Conservation (phyloP, 202 grass and related monocot genomes). For the Carex arenaria region DNA sequence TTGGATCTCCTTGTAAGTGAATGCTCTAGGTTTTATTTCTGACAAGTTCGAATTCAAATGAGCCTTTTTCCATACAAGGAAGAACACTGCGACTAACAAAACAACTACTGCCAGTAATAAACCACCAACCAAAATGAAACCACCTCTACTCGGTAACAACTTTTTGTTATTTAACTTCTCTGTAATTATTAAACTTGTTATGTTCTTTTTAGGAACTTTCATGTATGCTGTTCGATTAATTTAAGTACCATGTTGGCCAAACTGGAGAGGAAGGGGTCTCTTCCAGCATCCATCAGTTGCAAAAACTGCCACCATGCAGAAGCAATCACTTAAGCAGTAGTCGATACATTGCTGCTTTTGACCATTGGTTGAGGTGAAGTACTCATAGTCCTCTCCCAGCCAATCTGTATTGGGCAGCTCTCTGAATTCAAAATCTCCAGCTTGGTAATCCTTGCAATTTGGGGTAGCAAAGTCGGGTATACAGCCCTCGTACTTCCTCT, state of each 20-base stretch:
- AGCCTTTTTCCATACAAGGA: neutral
- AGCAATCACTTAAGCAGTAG: slow-evolving; percentile 21
- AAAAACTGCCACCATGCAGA: slow-evolving; percentile 16
- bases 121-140: neutral
- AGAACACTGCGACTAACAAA: neutral
- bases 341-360: neutral
- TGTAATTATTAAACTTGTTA: neutral
- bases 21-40: slow-evolving; percentile 1
- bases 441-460: neutral
- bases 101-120: neutral
- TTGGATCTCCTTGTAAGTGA: slow-evolving; percentile 28
- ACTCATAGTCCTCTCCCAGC: neutral
- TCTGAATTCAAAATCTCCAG: neutral
- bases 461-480: neutral
- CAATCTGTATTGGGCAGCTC: neutral
- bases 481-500: slow-evolving; percentile 18
- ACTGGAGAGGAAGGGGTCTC: slow-evolving; percentile 24
- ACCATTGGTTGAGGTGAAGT: neutral
- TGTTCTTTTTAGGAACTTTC: slow-evolving; percentile 9
- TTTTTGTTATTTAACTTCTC: neutral
- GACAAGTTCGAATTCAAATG: neutral
- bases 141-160: neutral
- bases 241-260: neutral
- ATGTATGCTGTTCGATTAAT: neutral
- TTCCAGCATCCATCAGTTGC: slow-evolving; percentile 10